A percentile compares a stretch with the other conserved stretches of the same genome.
Evolutionary conservation across 2,329 filamentous ascomycete genomes (phyloP).

Genomic region (Clarireedia monteithiana): DNA sequence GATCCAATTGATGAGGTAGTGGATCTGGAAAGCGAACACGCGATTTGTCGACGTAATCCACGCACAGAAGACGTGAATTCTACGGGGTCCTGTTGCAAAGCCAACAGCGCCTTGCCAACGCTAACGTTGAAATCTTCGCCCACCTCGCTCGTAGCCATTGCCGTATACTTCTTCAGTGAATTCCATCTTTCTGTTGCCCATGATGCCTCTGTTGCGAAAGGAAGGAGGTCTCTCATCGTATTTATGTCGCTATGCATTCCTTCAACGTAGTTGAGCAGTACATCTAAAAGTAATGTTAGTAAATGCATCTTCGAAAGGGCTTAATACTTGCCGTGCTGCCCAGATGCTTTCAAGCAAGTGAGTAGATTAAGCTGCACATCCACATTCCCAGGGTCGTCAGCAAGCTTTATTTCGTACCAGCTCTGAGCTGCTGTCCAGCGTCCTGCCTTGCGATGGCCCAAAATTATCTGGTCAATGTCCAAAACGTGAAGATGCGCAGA

Average conservation of each 20-base stretch:
- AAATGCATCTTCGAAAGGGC: not conserved
- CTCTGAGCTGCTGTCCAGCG: conserved; percentile 92
- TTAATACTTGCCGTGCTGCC: conserved; percentile 66
- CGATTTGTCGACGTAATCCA: conserved; percentile 60
- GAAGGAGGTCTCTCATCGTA: conserved; percentile 57
- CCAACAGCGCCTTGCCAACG: conserved; percentile 60
- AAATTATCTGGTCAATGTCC: conserved; percentile 87
- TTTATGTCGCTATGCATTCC: conserved; percentile 49
- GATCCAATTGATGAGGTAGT: conserved; percentile 74
- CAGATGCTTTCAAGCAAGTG: conserved; percentile 87
- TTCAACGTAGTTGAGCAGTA: conserved; percentile 79
- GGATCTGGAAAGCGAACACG: conserved; percentile 66
- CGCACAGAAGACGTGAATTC: conserved; percentile 51
- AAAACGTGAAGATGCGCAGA: conserved; percentile 78
- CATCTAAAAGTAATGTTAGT: conserved; percentile 45
- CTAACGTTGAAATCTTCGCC: conserved; percentile 72
- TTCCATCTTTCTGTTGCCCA: conserved; percentile 85
- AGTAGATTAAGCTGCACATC: conserved; percentile 79
- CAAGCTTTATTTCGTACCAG: conserved; percentile 91
- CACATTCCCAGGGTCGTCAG: conserved; percentile 66
- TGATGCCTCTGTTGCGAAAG: conserved; percentile 82
- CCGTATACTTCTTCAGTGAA: conserved; percentile 60
- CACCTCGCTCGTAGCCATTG: conserved; percentile 37
- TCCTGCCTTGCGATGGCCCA: conserved; percentile 88
- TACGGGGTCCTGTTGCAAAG: conserved; percentile 43